Base-by-base conservation (phyloP, 805 yeast genomes). In the Candida fluviatilis region DNA sequence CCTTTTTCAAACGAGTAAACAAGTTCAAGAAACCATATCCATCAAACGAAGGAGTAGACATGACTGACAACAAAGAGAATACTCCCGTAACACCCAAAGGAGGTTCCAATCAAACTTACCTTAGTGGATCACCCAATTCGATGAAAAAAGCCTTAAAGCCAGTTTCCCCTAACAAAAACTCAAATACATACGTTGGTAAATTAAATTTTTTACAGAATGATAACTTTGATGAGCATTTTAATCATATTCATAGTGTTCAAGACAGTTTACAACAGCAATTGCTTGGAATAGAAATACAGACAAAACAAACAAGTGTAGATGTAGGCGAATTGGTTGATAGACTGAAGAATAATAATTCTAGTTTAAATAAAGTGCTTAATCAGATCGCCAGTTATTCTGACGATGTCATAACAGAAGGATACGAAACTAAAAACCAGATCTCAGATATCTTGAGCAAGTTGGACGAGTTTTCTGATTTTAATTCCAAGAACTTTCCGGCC, bases 281-380 rank as follows among this genome's bases (percentile, higher is more conserved):
- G 35, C 44, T 50, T 34, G 46, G 49, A 18, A 45, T 67, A 12
- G 71, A 64, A 44, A 46, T 51, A 1, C 60, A 55, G 32, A 55
- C 67, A 3, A 57, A 57, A 27, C 73, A 66, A 41, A 60, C 66
- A 4, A 53, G 52, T 23, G 49, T 55, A 1, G 73, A 66, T 42
- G 45, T 66, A 38, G 61, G 49, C 4, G 67, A 66, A 41, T 52
- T 67, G 33, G 54, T 52, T 17, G 69, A 64, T 29, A 47, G 71
- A 21, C 66, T 61, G 61, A 66, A 62, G 47, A 65, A 62, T 45
- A 66, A 67, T 43, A 65, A 67, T 43, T 60, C 56, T 38, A 46
- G 62, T 40, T 58, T 66, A 52, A 64, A 57, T 39, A 57, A 54
- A 41, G 50, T 66, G 29, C 54, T 67, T 11, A 52, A 56, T 17